Percentiles rank a stretch among this genome's conserved stretches.
These are phyloP conservation scores for Quercus aquifolioides DNA, from an alignment of 306 rosid species.

Conservation along the genomic window DNA sequence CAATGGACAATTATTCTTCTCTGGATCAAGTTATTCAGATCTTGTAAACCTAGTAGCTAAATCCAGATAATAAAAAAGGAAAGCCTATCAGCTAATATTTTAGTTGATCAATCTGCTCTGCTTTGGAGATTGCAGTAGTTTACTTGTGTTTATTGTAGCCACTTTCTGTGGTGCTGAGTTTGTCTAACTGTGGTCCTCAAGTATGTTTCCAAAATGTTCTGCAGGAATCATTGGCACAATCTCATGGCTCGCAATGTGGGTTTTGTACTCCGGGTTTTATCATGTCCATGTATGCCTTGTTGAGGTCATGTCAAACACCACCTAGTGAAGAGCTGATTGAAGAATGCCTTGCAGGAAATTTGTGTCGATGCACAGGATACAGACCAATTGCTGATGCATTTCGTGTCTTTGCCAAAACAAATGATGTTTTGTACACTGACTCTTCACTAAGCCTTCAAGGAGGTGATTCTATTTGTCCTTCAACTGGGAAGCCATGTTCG, in stretches of 20 bases:
- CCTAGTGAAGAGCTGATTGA: conserved; percentile 84
- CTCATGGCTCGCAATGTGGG: conserved; percentile 98
- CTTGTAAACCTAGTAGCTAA: not conserved
- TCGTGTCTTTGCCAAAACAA: conserved; percentile 81
- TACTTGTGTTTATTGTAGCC: not conserved
- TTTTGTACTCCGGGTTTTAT: conserved; percentile 96
- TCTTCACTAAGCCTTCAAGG: conserved; percentile 49
- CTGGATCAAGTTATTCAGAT: not conserved
- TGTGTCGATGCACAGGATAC: conserved; percentile 97
- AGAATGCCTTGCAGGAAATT: conserved; percentile 92
- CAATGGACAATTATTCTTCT: not conserved
- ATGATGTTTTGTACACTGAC: conserved; percentile 50
- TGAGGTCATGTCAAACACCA: conserved; percentile 73
- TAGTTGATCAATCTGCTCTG: not conserved
- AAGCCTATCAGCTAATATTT: not conserved
- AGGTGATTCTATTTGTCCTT: conserved; percentile 71
- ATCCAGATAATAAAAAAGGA: not conserved
- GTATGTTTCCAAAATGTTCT: not conserved
- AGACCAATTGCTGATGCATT: conserved; percentile 95
- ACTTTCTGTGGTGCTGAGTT: conserved; percentile 1
- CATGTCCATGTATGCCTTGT: conserved; percentile 83
- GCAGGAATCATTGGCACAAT: conserved; percentile 80
- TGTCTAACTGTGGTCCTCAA: not conserved
- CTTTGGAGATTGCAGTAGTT: not conserved
- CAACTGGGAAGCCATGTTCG: conserved; percentile 86